Evolutionary conservation across 345 rosid genomes (phyloP).

Genomic region (Syzygium aromaticum): DNA sequence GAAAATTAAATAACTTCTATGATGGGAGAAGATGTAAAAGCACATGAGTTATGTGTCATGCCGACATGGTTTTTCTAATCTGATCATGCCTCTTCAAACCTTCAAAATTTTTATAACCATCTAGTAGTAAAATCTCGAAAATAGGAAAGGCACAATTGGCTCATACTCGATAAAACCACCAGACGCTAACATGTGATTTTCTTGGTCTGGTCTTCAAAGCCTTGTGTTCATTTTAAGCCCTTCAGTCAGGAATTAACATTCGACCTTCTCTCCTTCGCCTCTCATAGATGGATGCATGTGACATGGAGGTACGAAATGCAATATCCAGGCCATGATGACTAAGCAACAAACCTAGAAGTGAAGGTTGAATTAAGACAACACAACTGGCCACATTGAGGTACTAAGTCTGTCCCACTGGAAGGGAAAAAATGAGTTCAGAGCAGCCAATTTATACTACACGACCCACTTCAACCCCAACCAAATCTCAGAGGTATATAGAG

Average conservation of each 20-base stretch:
- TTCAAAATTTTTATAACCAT: not conserved
- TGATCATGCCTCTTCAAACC: not conserved
- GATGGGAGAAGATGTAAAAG: not conserved
- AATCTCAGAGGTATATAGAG: not conserved
- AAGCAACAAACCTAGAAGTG: not conserved
- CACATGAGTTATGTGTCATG: not conserved
- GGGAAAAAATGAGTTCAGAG: not conserved
- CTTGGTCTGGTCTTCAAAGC: not conserved
- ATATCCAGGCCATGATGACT: not conserved
- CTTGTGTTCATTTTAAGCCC: not conserved
- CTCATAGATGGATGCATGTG: not conserved
- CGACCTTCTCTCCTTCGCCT: not conserved
- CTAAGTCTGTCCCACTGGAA: not conserved
- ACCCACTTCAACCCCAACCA: not conserved
- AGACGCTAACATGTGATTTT: not conserved
- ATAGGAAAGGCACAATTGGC: not conserved
- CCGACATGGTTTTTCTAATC: not conserved
- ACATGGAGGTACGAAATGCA: not conserved
- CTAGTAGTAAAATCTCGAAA: not conserved
- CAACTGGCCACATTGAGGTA: not conserved
- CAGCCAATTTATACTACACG: not conserved
- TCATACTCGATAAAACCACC: not conserved
- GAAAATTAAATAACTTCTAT: not conserved
- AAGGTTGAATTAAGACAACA: not conserved
- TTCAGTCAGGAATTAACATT: not conserved